Evolutionary conservation across 1,284 basidiomycete species (phyloP).

Genomic region (Chalciporus sp.): DNA sequence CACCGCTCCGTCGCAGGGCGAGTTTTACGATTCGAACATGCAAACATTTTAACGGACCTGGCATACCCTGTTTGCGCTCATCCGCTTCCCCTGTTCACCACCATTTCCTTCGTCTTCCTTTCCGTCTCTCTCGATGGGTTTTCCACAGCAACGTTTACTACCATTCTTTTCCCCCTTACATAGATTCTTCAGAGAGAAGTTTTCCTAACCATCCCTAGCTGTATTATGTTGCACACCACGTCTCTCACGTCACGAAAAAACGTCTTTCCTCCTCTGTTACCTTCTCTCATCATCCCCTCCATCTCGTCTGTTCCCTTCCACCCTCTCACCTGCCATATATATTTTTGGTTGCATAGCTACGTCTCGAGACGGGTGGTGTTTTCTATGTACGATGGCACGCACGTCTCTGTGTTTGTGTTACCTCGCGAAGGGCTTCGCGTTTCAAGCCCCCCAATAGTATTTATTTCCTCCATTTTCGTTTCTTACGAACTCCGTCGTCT

Average conservation of each 20-base stretch:
- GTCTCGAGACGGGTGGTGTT: slow-evolving; percentile 10
- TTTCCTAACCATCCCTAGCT: slow-evolving; percentile 5
- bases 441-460: slow-evolving; percentile 43
- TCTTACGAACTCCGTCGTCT: neutral
- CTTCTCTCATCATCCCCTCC: neutral
- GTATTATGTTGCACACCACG: slow-evolving; percentile 21
- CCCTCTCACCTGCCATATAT: slow-evolving; percentile 32
- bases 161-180: slow-evolving; percentile 4
- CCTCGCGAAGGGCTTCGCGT: slow-evolving; percentile 51
- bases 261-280: neutral
- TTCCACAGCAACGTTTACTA: neutral
- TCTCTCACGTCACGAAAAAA: slow-evolving; percentile 8
- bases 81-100: neutral
- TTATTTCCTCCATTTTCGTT: neutral
- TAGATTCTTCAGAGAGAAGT: slow-evolving; percentile 21
- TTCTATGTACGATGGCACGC: slow-evolving; percentile 12
- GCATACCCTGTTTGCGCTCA: slow-evolving; percentile 3
- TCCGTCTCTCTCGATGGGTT: neutral
- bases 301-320: neutral
- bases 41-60: slow-evolving; percentile 29
- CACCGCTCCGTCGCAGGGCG: slow-evolving; percentile 18
- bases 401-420: slow-evolving; percentile 27
- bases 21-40: slow-evolving; percentile 34
- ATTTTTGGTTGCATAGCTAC: slow-evolving; percentile 31
- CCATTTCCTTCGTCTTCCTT: neutral